Evolutionary conservation across 257 asterid species (phyloP), one percentile per base, ranked within the genome.

Genomic region (Nicotiana otophora): DNA sequence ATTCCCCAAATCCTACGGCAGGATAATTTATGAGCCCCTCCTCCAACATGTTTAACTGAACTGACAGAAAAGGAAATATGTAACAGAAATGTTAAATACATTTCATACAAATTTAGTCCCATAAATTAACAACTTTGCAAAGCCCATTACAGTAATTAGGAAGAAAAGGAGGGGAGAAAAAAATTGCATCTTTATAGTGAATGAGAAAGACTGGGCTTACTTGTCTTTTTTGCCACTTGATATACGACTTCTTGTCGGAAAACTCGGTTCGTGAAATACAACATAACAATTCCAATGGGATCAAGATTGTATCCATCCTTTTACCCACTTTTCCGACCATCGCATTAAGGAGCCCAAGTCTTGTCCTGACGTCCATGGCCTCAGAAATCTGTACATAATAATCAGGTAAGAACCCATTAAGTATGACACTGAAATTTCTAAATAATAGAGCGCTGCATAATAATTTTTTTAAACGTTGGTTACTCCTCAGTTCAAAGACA

Each of bases 221-320:
- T 89, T 96, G 99, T 94, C 99, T 93, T 88, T 96, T 96, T 89
- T 93, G 98, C 99, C 99, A 96, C 88, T 93, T 93, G 84, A 96
- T 92, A 81, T 96, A 96, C 51, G 98, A 84, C 86, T 94, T 96
- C 91, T 94, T 96, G 90, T 96, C 99, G 5, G 99, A 90, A 83
- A 96, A 94, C 77, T 96, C 98, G 5, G 97, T 89, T 33, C 98
- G 95, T 68, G 99, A 94, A 87, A 96, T 94, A 89, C 99, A 94
- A 82, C 97, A 94, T 81, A 96, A 83, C 84, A 96, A 82, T 83
- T 96, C 99, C 91, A 96, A 82, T 2, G 99, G 99, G 77, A 96
- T 93, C 91, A 96, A 84, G 83, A 96, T 88, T 80, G 97, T 85
- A 82, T 96, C 98, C 98, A 96, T 96, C 87, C 99, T 93, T 87